Percentiles rank a stretch among this genome's conserved stretches.
Conservation (phyloP, 176 grass and related monocot species). For the Aegilops tauschii region DNA sequence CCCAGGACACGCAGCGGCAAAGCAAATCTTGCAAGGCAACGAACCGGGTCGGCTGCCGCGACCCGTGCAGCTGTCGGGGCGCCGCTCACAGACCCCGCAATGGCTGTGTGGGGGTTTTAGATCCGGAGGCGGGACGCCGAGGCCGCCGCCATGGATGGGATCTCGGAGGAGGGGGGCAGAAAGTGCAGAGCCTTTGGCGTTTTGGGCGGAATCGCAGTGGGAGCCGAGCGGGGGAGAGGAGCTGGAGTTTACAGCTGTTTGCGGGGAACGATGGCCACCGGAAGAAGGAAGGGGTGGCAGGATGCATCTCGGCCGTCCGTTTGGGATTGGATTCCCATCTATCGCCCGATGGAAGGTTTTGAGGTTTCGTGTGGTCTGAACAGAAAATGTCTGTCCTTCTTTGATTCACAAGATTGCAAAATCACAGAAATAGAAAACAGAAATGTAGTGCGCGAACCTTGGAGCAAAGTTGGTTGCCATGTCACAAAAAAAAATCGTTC, state of each 20-base stretch:
- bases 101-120: background rate
- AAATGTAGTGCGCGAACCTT: too few species aligned
- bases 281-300: slow-evolving; percentile 23
- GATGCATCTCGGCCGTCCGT: slow-evolving; percentile 31
- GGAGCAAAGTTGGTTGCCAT: too few species aligned
- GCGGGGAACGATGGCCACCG: background rate
- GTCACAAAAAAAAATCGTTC: too few species aligned
- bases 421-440: too few species aligned
- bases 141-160: slow-evolving; percentile 47
- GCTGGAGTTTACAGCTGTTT: slow-evolving; percentile 35
- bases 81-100: background rate
- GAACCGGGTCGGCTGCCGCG: background rate
- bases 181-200: slow-evolving; percentile 1
- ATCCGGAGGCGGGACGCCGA: slow-evolving; percentile 12
- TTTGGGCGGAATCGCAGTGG: slow-evolving; percentile 22
- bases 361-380: too few species aligned
- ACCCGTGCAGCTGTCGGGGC: slow-evolving; percentile 11
- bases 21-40: slow-evolving; percentile 33
- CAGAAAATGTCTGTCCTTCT: too few species aligned
- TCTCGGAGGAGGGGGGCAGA: slow-evolving; percentile 30
- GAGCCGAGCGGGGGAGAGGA: background rate
- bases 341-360: background rate
- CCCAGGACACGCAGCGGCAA: slow-evolving; percentile 19
- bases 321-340: background rate
- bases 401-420: too few species aligned